A percentile compares a stretch with the other conserved stretches of the same genome.
Conservation (phyloP, 768 basidiomycete species). For the Kwoniella mangroviensis region DNA sequence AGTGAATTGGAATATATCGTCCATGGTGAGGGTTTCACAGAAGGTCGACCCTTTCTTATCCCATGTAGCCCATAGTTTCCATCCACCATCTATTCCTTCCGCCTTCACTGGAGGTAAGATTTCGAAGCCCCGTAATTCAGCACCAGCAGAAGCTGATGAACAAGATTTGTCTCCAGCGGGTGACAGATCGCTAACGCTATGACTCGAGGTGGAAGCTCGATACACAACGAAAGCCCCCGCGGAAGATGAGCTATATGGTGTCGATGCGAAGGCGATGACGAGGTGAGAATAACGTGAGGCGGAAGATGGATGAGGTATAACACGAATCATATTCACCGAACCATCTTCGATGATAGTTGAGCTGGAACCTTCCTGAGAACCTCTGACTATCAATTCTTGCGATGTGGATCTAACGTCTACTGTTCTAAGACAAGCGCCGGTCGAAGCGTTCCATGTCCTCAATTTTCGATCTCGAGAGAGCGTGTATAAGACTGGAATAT, state of each 20-base stretch:
- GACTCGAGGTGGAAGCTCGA: slow-evolving; percentile 25
- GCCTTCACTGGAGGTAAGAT: slow-evolving; percentile 26
- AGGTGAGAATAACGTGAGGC: slow-evolving; percentile 62
- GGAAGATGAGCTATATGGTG: slow-evolving; percentile 66
- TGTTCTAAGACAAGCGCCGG: slow-evolving; percentile 70
- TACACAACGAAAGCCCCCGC: slow-evolving; percentile 80
- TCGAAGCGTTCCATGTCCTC: slow-evolving; percentile 74
- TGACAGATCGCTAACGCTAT: slow-evolving; percentile 27
- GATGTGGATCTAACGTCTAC: slow-evolving; percentile 58
- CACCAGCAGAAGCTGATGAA: slow-evolving; percentile 56
- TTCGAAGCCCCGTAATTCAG: slow-evolving; percentile 46
- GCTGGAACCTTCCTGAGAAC: slow-evolving; percentile 35
- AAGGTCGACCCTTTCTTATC: slow-evolving; percentile 41
- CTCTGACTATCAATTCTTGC: slow-evolving; percentile 35
- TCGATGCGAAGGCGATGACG: slow-evolving; percentile 74
- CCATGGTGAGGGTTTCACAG: slow-evolving; percentile 38
- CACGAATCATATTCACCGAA: slow-evolving; percentile 62
- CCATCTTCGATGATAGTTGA: slow-evolving; percentile 17
- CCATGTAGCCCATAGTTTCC: slow-evolving; percentile 50
- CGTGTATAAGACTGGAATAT: slow-evolving; percentile 63
- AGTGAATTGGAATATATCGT: slow-evolving; percentile 67
- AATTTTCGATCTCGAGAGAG: slow-evolving; percentile 84
- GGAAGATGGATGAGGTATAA: slow-evolving; percentile 60
- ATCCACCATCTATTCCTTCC: slow-evolving; percentile 35
- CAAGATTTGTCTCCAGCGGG: slow-evolving; percentile 31